Base-by-base conservation (phyloP, 345 rosid species). In the Gossypium rotundifolium region DNA sequence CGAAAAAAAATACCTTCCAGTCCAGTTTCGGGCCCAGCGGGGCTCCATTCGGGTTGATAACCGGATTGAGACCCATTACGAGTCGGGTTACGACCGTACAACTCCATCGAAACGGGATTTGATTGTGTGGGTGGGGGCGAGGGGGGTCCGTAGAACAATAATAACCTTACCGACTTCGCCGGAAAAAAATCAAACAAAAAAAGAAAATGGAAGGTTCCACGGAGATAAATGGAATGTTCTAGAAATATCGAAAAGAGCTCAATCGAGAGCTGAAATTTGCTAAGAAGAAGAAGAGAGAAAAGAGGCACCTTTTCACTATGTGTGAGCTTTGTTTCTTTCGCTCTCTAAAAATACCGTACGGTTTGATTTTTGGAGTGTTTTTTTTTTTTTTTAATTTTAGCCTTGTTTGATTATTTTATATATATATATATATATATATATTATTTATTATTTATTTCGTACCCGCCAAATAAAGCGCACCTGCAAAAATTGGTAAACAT, bases 1-100 rank as follows among this genome's bases (percentile, higher is more conserved):
- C 78, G 17, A 4, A 33, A 33, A 27, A 33, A 70, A 29, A 5
- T 55, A 84, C 96, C 98, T 92, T 92, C 84, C 72, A 89, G 87
- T 12, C 90, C 97, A 8, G 89, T 83, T 51, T 84, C 88, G 29
- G 84, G 79, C 18, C 84, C 93, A 12, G 78, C 74, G n/a, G 89
- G 84, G 46, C 75, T 80, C 98, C 97, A 92, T 51, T 90, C 88
- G 64, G 88, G 73, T 9, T 53, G 82, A 75, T 81, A 88, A 63
- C 83, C 89, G 75, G 90, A 78, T 58, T 87, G 97, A 14, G 89
- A 85, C 71, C 88, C 94, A 72, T 83, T 85, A 59, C 85, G 78
- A 0, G 78, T 71, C 44, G 88, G 85, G 83, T 77, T 87, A 55
- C 85, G 90, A 67, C 88, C 91, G 82, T 91, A 93, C 84, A 90